phyloP scores from a whole-genome alignment of 2,329 filamentous ascomycete genomes.

The Phaeosphaeria sp. region DNA sequence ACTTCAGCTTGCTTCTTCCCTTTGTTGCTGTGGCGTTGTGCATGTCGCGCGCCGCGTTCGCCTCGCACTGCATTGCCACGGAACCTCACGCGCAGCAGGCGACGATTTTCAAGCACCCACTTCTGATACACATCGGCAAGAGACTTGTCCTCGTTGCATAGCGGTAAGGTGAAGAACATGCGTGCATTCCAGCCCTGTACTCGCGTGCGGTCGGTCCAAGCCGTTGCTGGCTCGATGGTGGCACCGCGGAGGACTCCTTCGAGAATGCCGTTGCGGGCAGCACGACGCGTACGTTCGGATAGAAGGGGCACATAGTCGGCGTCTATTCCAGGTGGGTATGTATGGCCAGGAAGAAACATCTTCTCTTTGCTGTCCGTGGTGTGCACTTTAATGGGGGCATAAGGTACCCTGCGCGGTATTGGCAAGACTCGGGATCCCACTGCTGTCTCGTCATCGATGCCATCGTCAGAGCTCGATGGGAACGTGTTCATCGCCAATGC shows the following conservation, averaged over 20 bases:
- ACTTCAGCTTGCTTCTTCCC: conserved; percentile 22
- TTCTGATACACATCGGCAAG: conserved; percentile 27
- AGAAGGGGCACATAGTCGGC: conserved; percentile 35
- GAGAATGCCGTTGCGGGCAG: conserved; percentile 33
- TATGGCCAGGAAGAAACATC: conserved; percentile 30
- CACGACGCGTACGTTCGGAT: conserved; percentile 14
- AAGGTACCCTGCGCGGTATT: conserved; percentile 22
- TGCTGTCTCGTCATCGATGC: background rate
- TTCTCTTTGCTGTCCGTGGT: conserved; percentile 30
- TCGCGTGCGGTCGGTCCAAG: conserved; percentile 35
- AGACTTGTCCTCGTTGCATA: conserved; percentile 5
- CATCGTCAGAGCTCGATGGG: background rate
- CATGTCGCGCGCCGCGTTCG: conserved; percentile 11
- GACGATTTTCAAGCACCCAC: conserved; percentile 17
- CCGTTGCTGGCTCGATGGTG: conserved; percentile 26
- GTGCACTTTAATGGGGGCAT: conserved; percentile 29
- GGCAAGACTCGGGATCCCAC: background rate
- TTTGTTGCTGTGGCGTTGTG: conserved; percentile 18
- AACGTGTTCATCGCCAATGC: background rate
- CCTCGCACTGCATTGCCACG: background rate
- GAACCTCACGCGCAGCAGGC: conserved; percentile 6
- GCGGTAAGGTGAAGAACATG: conserved; percentile 35
- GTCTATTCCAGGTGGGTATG: conserved; percentile 16
- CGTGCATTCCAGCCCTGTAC: conserved; percentile 36
- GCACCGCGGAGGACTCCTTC: conserved; percentile 27